phyloP scores from a whole-genome alignment of 148 eudicot species.

The Selenicereus undatus region DNA sequence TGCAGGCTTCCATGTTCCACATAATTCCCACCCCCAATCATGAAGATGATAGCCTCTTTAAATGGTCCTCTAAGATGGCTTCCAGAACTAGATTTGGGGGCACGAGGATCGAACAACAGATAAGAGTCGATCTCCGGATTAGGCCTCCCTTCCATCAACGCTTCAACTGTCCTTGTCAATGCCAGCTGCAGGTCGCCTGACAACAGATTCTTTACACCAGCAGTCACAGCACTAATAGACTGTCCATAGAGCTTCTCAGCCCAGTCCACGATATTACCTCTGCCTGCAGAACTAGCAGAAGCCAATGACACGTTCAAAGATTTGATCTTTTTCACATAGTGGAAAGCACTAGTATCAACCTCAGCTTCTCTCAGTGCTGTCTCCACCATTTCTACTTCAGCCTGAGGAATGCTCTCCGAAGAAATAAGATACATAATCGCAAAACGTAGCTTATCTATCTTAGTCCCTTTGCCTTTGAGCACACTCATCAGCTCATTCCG shows the following conservation, averaged over 20 bases:
- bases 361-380: constrained; percentile 74
- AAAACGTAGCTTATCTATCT: constrained; percentile 84
- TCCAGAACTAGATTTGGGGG: constrained; percentile 85
- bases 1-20: constrained; percentile 91
- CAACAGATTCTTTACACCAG: constrained; percentile 86
- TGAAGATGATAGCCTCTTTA: constrained; percentile 94
- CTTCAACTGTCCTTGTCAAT: constrained; percentile 86
- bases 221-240: constrained; percentile 89
- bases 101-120: constrained; percentile 84
- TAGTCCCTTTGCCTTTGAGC: constrained; percentile 83
- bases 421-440: constrained; percentile 90
- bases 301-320: constrained; percentile 81
- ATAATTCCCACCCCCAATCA: constrained; percentile 98
- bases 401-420: constrained; percentile 60
- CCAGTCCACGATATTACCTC: constrained; percentile 88
- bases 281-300: constrained; percentile 75
- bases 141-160: constrained; percentile 91
- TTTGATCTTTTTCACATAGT: constrained; percentile 89
- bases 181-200: constrained; percentile 84
- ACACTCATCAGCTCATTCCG: constrained; percentile 68
- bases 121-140: constrained; percentile 88
- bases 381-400: constrained; percentile 86
- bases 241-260: constrained; percentile 93
- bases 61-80: constrained; percentile 85
- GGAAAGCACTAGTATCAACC: constrained; percentile 91